Conservation (phyloP, 345 rosid genomes). For the Kernera saxatilis region DNA sequence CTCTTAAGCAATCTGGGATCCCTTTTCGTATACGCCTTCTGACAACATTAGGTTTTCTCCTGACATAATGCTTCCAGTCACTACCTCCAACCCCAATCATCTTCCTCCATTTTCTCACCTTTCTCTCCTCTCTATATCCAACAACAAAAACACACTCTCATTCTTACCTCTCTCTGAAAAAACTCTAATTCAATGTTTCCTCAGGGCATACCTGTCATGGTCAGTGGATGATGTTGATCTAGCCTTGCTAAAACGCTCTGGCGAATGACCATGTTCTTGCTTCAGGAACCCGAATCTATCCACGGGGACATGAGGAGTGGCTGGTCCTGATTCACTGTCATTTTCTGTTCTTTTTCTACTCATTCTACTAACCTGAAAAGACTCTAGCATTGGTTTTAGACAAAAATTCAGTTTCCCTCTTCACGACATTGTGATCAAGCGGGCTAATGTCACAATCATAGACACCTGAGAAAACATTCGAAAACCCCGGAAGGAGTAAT, state of each 20-base stretch:
- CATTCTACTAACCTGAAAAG: slow-evolving; percentile 44
- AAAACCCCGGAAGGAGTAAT: background rate
- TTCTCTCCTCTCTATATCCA: slow-evolving; percentile 71
- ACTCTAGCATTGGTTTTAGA: slow-evolving; percentile 2
- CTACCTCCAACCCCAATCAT: slow-evolving; percentile 98
- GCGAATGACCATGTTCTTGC: slow-evolving; percentile 50
- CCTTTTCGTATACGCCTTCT: slow-evolving; percentile 84
- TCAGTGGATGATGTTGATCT: slow-evolving; percentile 41
- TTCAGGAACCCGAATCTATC: slow-evolving; percentile 77
- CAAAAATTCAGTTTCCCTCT: slow-evolving; percentile 8
- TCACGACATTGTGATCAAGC: slow-evolving; percentile 28
- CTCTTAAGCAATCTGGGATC: slow-evolving; percentile 94
- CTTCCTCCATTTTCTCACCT: slow-evolving; percentile 90
- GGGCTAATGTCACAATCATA: background rate
- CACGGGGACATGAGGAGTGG: slow-evolving; percentile 45
- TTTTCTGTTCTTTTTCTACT: slow-evolving; percentile 55
- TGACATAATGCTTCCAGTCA: slow-evolving; percentile 92
- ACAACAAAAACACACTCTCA: slow-evolving; percentile 5
- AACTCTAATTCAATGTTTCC: background rate
- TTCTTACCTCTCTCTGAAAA: background rate
- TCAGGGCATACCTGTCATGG: slow-evolving; percentile 44
- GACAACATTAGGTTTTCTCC: slow-evolving; percentile 86
- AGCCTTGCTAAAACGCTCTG: slow-evolving; percentile 33
- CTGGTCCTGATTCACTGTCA: slow-evolving; percentile 57
- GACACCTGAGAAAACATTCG: background rate